Evolutionary conservation across 768 basidiomycete species (phyloP).

Genomic region (Hericium coralloides): DNA sequence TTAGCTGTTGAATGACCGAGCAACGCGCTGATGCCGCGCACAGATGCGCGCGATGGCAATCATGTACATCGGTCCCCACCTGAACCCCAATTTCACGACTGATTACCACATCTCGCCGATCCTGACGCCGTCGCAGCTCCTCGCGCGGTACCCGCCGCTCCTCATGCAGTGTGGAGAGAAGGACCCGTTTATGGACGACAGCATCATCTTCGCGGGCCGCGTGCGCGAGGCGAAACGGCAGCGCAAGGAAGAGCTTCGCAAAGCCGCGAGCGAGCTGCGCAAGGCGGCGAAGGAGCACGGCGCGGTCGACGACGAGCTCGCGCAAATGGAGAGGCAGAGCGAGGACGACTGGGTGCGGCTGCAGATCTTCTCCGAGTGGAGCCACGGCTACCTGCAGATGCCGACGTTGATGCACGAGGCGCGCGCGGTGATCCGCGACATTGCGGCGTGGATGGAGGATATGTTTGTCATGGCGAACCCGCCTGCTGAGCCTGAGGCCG

Average conservation of each 20-base stretch:
- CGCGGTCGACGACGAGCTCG: conserved; percentile 36
- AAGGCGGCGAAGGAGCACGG: conserved; percentile 15
- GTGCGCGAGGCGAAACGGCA: conserved; percentile 91
- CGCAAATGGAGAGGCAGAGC: conserved; percentile 52
- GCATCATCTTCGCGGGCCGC: conserved; percentile 91
- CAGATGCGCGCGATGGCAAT: conserved; percentile 99
- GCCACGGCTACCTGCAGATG: conserved; percentile 97
- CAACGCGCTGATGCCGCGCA: neutral
- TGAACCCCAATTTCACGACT: conserved; percentile 87
- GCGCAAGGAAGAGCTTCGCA: conserved; percentile 58
- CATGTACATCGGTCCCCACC: conserved; percentile 88
- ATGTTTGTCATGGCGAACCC: conserved; percentile 40
- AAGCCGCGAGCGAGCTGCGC: conserved; percentile 47
- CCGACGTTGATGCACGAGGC: conserved; percentile 77
- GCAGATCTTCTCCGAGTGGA: conserved; percentile 93
- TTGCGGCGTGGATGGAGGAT: conserved; percentile 88
- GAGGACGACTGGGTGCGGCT: conserved; percentile 96
- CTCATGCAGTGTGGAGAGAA: conserved; percentile 95
- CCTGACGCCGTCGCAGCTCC: conserved; percentile 70
- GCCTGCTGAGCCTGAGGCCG: neutral
- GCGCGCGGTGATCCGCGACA: conserved; percentile 64
- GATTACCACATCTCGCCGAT: conserved; percentile 98
- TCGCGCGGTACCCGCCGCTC: conserved; percentile 91
- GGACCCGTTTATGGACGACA: conserved; percentile 92
- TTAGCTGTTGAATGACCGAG: neutral